These are phyloP conservation scores for Sclerotiophoma versabilis DNA, from an alignment of 2,329 filamentous ascomycete genomes.

Conservation along the genomic window DNA sequence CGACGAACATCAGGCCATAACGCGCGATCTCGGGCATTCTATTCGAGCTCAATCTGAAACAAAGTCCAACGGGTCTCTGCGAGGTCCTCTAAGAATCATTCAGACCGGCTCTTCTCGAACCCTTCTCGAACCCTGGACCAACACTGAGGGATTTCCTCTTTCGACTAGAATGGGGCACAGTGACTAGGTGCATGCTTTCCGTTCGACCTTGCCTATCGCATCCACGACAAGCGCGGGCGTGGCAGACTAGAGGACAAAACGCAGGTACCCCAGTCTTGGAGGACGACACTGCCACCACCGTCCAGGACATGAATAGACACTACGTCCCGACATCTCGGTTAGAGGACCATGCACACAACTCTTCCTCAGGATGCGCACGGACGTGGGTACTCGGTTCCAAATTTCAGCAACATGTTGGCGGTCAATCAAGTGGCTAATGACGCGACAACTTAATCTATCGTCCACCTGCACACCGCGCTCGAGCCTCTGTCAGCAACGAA, in stretches of 20 bases:
- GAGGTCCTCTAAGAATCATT: conserved; percentile 1
- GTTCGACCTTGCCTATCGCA: neutral
- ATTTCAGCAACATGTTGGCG: neutral
- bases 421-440: neutral
- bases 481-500: neutral
- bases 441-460: neutral
- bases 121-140: neutral
- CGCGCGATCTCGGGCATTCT: neutral
- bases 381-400: neutral
- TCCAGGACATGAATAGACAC: neutral
- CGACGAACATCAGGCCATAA: neutral
- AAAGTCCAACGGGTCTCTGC: neutral
- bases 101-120: neutral
- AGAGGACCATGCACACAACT: neutral
- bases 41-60: neutral
- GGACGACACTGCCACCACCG: conserved; percentile 3
- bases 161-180: neutral
- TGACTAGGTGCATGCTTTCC: conserved; percentile 5
- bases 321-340: neutral
- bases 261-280: conserved; percentile 2
- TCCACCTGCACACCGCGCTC: neutral
- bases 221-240: neutral
- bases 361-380: neutral
- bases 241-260: neutral
- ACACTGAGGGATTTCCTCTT: conserved; percentile 8